Percentiles rank a stretch among this genome's conserved stretches.
Conservation (phyloP, 192 early-diverging fungal species). For the Coemansia sp. region DNA sequence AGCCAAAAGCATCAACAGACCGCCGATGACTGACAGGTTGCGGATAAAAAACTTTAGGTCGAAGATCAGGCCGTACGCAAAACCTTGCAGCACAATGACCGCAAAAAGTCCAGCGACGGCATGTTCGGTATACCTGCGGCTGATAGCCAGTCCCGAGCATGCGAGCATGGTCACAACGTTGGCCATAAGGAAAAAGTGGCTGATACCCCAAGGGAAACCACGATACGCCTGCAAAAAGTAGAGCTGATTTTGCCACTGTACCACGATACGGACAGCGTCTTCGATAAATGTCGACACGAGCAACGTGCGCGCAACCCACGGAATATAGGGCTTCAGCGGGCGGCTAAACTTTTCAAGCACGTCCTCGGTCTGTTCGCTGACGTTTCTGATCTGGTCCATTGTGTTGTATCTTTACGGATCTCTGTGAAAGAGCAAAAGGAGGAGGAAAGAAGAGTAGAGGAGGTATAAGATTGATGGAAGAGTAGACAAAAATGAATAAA, state of each 20-base stretch:
- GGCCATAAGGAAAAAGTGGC: slow-evolving; percentile 79
- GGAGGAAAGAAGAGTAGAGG: background rate
- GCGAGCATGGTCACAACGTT: slow-evolving; percentile 87
- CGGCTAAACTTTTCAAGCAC: slow-evolving; percentile 68
- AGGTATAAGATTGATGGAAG: background rate
- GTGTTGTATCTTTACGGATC: slow-evolving; percentile 6
- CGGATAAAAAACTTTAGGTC: slow-evolving; percentile 88
- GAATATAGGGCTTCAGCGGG: slow-evolving; percentile 89
- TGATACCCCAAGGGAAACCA: slow-evolving; percentile 74
- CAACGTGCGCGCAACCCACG: slow-evolving; percentile 87
- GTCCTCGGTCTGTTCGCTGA: slow-evolving; percentile 67
- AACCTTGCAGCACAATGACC: slow-evolving; percentile 82
- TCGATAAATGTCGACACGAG: slow-evolving; percentile 96
- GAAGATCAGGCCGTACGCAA: slow-evolving; percentile 94
- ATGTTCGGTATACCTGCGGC: slow-evolving; percentile 74
- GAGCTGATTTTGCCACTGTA: slow-evolving; percentile 89
- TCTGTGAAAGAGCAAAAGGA: background rate
- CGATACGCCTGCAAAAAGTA: slow-evolving; percentile 79
- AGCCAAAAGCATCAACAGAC: slow-evolving; percentile 91
- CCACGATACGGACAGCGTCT: slow-evolving; percentile 83
- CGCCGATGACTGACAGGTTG: slow-evolving; percentile 90
- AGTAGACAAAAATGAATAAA: background rate
- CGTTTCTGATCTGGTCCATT: slow-evolving; percentile 48
- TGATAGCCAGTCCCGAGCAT: slow-evolving; percentile 81
- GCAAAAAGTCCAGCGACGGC: slow-evolving; percentile 80